Percentiles rank a stretch among this genome's conserved stretches.
Conservation (phyloP, 148 eudicot genomes). For the Heliamphora exappendiculata region DNA sequence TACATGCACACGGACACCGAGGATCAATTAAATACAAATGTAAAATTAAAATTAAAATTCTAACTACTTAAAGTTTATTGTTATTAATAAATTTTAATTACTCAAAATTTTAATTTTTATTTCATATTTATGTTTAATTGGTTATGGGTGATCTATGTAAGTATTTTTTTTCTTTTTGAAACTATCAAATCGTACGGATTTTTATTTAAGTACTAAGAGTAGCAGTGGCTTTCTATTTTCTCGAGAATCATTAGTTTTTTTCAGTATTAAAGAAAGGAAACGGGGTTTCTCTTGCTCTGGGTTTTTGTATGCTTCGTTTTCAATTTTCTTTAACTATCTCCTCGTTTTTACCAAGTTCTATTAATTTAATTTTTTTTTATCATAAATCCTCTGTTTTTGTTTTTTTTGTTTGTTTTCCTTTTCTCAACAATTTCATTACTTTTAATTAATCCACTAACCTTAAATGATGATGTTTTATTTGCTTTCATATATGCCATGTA, state of each 20-base stretch:
- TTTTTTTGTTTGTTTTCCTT: neutral
- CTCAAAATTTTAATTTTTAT: too few relatives aligned
- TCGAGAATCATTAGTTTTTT: neutral
- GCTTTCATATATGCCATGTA: too few relatives aligned
- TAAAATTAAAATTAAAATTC: too few relatives aligned
- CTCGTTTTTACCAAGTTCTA: neutral
- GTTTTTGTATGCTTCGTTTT: slow-evolving; percentile 2
- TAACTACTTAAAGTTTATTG: too few relatives aligned
- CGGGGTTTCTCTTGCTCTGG: slow-evolving; percentile 8
- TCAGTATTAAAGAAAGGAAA: neutral
- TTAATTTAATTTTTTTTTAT: neutral
- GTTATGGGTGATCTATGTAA: too few relatives aligned
- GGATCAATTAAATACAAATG: too few relatives aligned
- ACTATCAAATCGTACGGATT: neutral
- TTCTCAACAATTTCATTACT: neutral
- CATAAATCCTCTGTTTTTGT: neutral
- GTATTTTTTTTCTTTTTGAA: too few relatives aligned
- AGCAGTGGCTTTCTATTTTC: slow-evolving; percentile 14
- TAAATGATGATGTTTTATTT: neutral
- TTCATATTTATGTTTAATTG: too few relatives aligned
- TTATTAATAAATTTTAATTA: too few relatives aligned
- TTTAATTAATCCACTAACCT: neutral
- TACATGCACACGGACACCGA: too few relatives aligned
- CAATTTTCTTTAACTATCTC: neutral
- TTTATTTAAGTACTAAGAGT: slow-evolving; percentile 5